Base-by-base conservation (phyloP, 2,329 filamentous ascomycete genomes). In the Penicillium paneum region DNA sequence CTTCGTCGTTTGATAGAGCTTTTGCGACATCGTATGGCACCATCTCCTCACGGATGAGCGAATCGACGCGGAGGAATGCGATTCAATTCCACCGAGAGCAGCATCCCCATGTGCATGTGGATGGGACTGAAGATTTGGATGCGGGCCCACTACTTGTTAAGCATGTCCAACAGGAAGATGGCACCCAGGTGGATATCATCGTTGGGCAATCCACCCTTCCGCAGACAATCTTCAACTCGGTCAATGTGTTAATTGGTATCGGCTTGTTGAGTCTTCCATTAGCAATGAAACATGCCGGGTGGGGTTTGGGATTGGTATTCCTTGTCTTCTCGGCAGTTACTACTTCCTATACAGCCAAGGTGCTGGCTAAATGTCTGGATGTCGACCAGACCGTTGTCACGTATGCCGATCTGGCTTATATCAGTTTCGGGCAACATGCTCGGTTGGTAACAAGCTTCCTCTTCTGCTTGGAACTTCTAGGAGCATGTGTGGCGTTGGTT, bases 141-240 rank as follows among this genome's bases (percentile, higher is more conserved):
- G 79, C 82, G 31, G 85, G 89, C 61, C 89, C 90, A 2, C 81
- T 97, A 52, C 76, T 96, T n/a, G 87, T 97, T 49, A 93, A 91
- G 75, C 89, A 92, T 71, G 83, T 96, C 12, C 89, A 95, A 69
- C 89, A 94, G 60, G 80, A 83, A 64, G 91, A 94, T 62, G 91
- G 94, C 39, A 91, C 88, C 67, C 83, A 93, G 44, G 84, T 96
- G 52, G 83, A 93, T 63, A 83, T 93, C 2, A 86, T 96, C 2
- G 88, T 96, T 58, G 93, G 93, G 36, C 91, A 95, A 76, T 96
- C 91, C n/a, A 99, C 93, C 1, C 80, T 97, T 15, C 91, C 91
- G 0, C 93, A 97, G 76, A 97, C 93, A 7, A 83, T 97, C 58
- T 96, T 97, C 79, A 99, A 99, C 74, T 95, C 91, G 3, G 93